Evolutionary conservation across 495 filamentous ascomycete species (phyloP).

Genomic region (Podospora sp.): DNA sequence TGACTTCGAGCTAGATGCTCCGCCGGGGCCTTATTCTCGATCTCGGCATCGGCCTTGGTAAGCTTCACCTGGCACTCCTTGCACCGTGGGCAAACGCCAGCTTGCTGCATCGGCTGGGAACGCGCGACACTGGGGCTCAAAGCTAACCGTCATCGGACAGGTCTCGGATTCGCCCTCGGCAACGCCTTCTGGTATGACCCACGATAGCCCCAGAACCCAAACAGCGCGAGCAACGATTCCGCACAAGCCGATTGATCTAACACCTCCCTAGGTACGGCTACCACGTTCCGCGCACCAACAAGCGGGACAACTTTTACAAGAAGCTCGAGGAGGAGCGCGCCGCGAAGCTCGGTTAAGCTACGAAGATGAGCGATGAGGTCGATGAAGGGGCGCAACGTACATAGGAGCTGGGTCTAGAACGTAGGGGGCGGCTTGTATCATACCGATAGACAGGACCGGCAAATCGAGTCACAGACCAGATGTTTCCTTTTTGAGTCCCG

Average conservation of each 20-base stretch:
- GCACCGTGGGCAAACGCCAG: neutral
- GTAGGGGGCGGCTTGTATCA: conserved; percentile 26
- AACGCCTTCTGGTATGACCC: conserved; percentile 51
- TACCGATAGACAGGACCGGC: conserved; percentile 31
- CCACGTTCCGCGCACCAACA: conserved; percentile 54
- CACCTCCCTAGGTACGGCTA: conserved; percentile 49
- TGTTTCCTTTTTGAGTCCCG: neutral
- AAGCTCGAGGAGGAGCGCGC: conserved; percentile 52
- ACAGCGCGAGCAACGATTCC: neutral
- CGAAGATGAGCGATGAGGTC: conserved; percentile 7
- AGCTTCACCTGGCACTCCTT: conserved; percentile 15
- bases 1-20: conserved; percentile 49
- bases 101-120: neutral
- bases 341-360: conserved; percentile 30
- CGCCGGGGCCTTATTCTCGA: conserved; percentile 52
- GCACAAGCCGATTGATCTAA: conserved; percentile 24
- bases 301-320: conserved; percentile 51
- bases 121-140: neutral
- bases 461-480: conserved; percentile 27
- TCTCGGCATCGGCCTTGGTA: conserved; percentile 48
- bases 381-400: conserved; percentile 12
- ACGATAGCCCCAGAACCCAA: conserved; percentile 13
- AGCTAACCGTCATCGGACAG: conserved; percentile 31
- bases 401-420: conserved; percentile 11
- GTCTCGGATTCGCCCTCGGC: conserved; percentile 47